Base-by-base conservation (phyloP, 148 eudicot genomes). In the Silene uniflora region DNA sequence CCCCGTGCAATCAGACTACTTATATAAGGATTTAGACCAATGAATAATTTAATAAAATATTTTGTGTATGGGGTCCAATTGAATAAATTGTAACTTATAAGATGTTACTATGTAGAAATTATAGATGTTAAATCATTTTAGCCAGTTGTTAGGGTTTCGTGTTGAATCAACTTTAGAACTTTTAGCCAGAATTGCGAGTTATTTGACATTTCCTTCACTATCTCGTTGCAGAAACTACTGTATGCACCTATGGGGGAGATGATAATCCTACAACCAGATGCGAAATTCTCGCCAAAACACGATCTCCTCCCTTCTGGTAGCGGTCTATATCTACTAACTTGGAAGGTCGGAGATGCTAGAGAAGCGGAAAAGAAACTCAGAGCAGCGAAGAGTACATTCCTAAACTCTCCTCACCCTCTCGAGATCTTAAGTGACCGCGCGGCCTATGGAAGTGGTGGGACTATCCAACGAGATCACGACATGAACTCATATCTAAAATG, bases 331-430 rank as follows among this genome's bases (percentile, higher is more conserved):
- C 29, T 89, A 7, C 78, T 95, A 55, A 83, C 76, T n/a, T 84
- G 87, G 68, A 77, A 88, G 24, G 70, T 60, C 0, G 66, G 79
- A 2, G 84, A 91, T 65, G 75, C 65, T 21, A 62, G 24, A 0
- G 89, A 91, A 77, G 85, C 88, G 8, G 90, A 89, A 81, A 89
- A 86, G 77, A 85, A 80, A 71, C 80, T 89, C 70, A 86, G 78
- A 24, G 91, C 96, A 24, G 98, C 98, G 64, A 84, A 84, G 66
- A 56, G 75, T 0, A 84, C 81, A 24, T 92, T 95, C 71, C 60
- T 95, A 62, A 95, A 92, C 86, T 82, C 84, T 32, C 98, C 98
- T 2, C 98, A 95, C 78, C 98, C 98, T 10, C 92, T 95, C 1
- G 98, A 92, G 86, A 92, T 91, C 75, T 76, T 95, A 39, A 95